phyloP scores from a whole-genome alignment of 306 rosid genomes.

The Carpinus fangiana region DNA sequence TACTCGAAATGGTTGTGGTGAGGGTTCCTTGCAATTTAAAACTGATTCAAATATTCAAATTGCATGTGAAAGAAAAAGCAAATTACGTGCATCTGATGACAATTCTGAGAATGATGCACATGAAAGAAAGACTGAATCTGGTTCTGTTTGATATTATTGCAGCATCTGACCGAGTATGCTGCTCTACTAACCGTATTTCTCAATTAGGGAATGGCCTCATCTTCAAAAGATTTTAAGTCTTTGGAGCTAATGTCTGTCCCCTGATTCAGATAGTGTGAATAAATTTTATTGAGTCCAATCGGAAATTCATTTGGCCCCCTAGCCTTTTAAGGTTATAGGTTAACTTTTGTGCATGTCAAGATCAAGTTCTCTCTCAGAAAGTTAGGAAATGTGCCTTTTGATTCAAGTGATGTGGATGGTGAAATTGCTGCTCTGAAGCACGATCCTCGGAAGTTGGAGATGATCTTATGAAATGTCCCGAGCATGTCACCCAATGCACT shows the following conservation, averaged over 20 bases:
- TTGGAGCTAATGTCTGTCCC: slow-evolving; percentile 33
- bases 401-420: slow-evolving; percentile 29
- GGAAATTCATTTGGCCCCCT: slow-evolving; percentile 37
- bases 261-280: slow-evolving; percentile 39
- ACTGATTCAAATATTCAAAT: slow-evolving; percentile 39
- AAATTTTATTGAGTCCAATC: slow-evolving; percentile 32
- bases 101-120: slow-evolving; percentile 35
- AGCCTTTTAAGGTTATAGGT: slow-evolving; percentile 28
- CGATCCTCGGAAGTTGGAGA: slow-evolving; percentile 1
- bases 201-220: slow-evolving; percentile 30
- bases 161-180: slow-evolving; percentile 24
- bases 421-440: slow-evolving; percentile 26
- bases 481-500: background rate
- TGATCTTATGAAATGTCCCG: background rate
- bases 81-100: slow-evolving; percentile 37
- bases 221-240: slow-evolving; percentile 45
- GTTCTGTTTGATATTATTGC: slow-evolving; percentile 27
- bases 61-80: slow-evolving; percentile 22
- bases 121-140: slow-evolving; percentile 36
- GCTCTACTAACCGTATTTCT: slow-evolving; percentile 22
- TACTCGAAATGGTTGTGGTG: slow-evolving; percentile 32
- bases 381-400: slow-evolving; percentile 30
- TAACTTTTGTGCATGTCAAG: slow-evolving; percentile 27
- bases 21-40: slow-evolving; percentile 31
- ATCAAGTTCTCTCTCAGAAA: slow-evolving; percentile 30